Evolutionary conservation across 345 rosid species (phyloP), one percentile per base, ranked within the genome.

Genomic region (Clausena lansium): DNA sequence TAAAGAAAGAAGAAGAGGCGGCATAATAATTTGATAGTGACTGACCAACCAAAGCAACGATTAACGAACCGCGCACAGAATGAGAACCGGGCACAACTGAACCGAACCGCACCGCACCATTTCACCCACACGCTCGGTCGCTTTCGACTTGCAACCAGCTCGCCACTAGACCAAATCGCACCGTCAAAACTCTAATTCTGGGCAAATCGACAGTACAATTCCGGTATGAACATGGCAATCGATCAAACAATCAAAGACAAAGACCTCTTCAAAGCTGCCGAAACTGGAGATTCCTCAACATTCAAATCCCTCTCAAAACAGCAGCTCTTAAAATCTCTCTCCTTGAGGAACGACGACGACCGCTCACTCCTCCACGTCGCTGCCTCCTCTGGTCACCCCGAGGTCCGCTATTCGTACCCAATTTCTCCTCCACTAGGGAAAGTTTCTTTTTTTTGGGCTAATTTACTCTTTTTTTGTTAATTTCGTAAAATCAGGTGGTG

Each of bases 341-440:
- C 80, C 22, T 85, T 92, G 67, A 83, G 85, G 59, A 89, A 95
- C 89, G 98, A 93, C 54, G 98, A 95, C 79, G 88, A 84, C 63
- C 95, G 98, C 78, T 91, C 98, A 79, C 92, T 95, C 71, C 92
- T 95, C 80, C 98, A 93, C 74, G 92, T 93, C 71, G 88, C 98
- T 70, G 86, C 83, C 39, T 89, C 98, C 28, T 85, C 82, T 28
- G 84, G 86, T 27, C 90, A 80, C 55, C 79, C 84, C 14, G 86
- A 91, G 91, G 98, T 88, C 28, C 17, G 25, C 19, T 7, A 8
- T 9, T 47, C 15, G 9, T 73, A 15, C 19, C 7, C 6, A 3
- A 13, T 32, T 5, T 30, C 0, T 35, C n/a, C 2, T 32, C 22
- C 0, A 6, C 38, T 15, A 19, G 24, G 5, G 6, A 39, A 38